Evolutionary conservation across 495 filamentous ascomycete genomes (phyloP), one percentile per base, ranked within the genome.

Genomic region (Podospora australis): DNA sequence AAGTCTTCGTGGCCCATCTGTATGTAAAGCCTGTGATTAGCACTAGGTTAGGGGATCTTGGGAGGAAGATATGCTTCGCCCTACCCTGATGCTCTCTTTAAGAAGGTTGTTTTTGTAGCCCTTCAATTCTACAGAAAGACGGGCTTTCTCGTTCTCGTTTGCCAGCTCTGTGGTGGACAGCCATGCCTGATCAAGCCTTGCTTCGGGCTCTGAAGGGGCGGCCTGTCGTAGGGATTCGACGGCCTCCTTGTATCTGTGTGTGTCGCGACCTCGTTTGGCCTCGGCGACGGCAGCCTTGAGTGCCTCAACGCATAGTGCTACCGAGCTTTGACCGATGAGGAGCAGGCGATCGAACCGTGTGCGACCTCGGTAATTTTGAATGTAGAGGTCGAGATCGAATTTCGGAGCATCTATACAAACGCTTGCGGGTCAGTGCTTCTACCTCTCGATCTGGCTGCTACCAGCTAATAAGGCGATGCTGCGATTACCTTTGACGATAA

Each of bases 51-150:
- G 30, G 8, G 41, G 46, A 11, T 48, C n/a, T 17, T 14, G 9
- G 2, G 25, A 28, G 4, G 19, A 21, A 28, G 14, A 21, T 17
- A 6, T 10, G 24, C 30, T 3, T 6, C 6, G 3, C 0, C 22
- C 46, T 75, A 94, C 89, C 58, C 94, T 71, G 52, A 97, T 96
- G 67, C 90, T 96, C 67, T 98, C 92, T 63, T 96, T 96, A 53
- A 98, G 88, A 28, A 97, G 66, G 53, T 97, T 98, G 57, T 97
- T 95, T 66, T 96, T 98, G 69, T 97, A 97, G 6, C 84, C 86
- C 62, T 87, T 87, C 23, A 98, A 68, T 59, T 97, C 89, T 5
- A 76, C 70, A 53, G 95, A 86, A 48, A 96, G 69, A 39, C 84
- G 79, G 30, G 86, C 78, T 1, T 79, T 82, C 57, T 89, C 82